phyloP scores from a whole-genome alignment of 805 yeast species.

The Danielia oregonensis region DNA sequence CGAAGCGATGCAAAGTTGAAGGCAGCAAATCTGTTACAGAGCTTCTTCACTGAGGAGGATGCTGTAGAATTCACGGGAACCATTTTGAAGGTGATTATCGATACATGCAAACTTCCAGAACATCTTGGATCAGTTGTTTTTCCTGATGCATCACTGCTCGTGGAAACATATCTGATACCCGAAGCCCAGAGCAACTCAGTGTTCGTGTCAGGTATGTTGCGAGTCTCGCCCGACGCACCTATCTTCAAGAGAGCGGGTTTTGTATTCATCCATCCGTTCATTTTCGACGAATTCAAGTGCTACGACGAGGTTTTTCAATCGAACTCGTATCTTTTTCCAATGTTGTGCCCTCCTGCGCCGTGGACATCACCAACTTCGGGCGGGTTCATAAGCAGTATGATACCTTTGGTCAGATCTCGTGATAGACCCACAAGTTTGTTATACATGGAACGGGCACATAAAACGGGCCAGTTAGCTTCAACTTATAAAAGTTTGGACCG shows the following conservation, averaged over 20 bases:
- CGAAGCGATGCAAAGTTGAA: conserved; percentile 8
- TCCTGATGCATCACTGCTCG: not conserved
- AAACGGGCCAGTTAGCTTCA: conserved; percentile 30
- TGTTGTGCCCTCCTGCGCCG: conserved; percentile 35
- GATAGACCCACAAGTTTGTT: conserved; percentile 13
- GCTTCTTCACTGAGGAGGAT: conserved; percentile 17
- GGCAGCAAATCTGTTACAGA: conserved; percentile 6
- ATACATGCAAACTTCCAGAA: conserved; percentile 11
- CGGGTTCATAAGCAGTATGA: conserved; percentile 28
- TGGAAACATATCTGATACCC: no score
- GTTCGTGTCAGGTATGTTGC: conserved; percentile 4
- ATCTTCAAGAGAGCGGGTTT: conserved; percentile 8
- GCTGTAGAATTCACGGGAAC: conserved; percentile 17
- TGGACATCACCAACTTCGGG: conserved; percentile 34
- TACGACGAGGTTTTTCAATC: conserved; percentile 9
- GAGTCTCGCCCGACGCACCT: conserved; percentile 1
- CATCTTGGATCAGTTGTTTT: not conserved
- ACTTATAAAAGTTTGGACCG: conserved; percentile 26
- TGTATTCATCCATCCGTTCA: conserved; percentile 8
- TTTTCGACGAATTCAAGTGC: conserved; percentile 6
- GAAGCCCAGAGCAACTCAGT: no score
- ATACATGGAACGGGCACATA: conserved; percentile 24
- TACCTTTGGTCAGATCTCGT: conserved; percentile 20
- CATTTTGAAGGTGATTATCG: conserved; percentile 15
- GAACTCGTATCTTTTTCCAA: conserved; percentile 24